Evolutionary conservation across 371 early-diverging fungal species (phyloP).

Genomic region (Conidiobolus incongruus): DNA sequence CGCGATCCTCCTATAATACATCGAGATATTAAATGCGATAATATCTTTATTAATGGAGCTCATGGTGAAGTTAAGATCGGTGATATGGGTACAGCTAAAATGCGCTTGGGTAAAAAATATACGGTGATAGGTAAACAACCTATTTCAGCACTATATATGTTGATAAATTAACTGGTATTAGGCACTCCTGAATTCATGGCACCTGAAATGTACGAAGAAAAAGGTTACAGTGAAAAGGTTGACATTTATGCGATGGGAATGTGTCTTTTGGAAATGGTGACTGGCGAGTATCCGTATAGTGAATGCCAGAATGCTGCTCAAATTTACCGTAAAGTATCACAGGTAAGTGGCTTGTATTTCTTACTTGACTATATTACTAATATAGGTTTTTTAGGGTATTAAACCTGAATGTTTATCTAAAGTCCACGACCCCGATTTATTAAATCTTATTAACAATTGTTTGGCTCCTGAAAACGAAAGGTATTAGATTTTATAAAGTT

Average conservation of each 20-base stretch:
- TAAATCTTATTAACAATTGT: constrained; percentile 52
- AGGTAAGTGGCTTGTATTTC: neutral
- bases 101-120: constrained; percentile 1
- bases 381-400: constrained; percentile 21
- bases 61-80: constrained; percentile 85
- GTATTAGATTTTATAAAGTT: constrained; percentile 11
- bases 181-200: constrained; percentile 87
- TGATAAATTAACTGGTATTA: constrained; percentile 9
- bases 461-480: constrained; percentile 43
- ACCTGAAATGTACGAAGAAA: constrained; percentile 88
- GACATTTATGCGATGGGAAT: constrained; percentile 91
- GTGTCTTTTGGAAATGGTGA: constrained; percentile 74
- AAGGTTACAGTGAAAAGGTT: constrained; percentile 69
- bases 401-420: constrained; percentile 54
- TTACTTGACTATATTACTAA: neutral
- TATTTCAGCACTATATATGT: no score
- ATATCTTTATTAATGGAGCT: constrained; percentile 84
- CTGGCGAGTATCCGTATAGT: constrained; percentile 71
- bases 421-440: constrained; percentile 45
- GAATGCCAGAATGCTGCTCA: constrained; percentile 78
- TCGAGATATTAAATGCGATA: constrained; percentile 65
- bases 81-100: constrained; percentile 63
- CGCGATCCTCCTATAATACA: constrained; percentile 78
- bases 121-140: constrained; percentile 56
- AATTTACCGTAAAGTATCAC: constrained; percentile 52